phyloP scores from a whole-genome alignment of 768 basidiomycete species.

The Trametes coccinea region DNA sequence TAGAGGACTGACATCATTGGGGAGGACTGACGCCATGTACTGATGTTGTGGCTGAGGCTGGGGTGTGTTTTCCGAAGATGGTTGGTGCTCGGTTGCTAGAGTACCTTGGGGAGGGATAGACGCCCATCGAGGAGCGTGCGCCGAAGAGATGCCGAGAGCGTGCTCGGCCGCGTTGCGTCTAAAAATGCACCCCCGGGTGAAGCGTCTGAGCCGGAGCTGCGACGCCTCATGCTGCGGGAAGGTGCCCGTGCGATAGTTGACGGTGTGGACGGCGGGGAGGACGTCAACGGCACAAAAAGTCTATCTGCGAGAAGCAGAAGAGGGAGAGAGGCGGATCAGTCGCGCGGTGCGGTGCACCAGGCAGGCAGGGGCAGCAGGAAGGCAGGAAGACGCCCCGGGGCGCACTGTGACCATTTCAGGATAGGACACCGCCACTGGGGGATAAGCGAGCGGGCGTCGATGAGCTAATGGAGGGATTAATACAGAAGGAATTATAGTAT shows the following conservation, averaged over 20 bases:
- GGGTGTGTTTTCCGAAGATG: background rate
- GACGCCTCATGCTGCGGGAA: background rate
- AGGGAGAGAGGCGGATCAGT: background rate
- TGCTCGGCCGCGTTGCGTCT: background rate
- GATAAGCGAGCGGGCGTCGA: background rate
- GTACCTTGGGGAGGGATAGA: background rate
- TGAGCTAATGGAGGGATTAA: background rate
- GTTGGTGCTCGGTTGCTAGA: slow-evolving; percentile 10
- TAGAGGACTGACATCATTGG: slow-evolving; percentile 11
- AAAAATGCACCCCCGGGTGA: background rate
- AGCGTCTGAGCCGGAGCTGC: background rate
- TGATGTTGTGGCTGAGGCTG: background rate
- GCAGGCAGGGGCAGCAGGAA: background rate
- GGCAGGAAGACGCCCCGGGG: background rate
- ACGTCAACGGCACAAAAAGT: background rate
- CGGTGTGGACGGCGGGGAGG: background rate
- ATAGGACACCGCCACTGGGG: slow-evolving; percentile 16
- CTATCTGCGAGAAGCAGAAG: background rate
- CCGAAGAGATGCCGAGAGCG: background rate
- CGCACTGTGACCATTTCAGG: background rate
- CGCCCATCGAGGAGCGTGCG: background rate
- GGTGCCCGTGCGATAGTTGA: background rate
- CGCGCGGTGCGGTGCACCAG: background rate
- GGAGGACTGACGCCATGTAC: slow-evolving; percentile 11
- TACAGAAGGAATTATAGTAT: background rate